These are phyloP conservation scores for Hypsizygus marmoreus DNA, from an alignment of 768 basidiomycete genomes.

Conservation along the genomic window DNA sequence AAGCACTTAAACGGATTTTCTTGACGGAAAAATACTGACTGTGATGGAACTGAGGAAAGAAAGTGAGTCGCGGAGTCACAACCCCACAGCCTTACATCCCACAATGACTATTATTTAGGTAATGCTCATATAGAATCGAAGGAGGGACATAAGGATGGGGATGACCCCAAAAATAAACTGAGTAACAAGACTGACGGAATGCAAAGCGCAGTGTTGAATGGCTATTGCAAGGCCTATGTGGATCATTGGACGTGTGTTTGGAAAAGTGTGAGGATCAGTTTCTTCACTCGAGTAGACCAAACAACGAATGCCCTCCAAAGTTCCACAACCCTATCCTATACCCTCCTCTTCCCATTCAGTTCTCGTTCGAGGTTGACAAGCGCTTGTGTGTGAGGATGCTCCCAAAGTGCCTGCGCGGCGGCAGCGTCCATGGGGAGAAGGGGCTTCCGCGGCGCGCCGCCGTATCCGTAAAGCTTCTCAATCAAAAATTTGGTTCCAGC, in stretches of 20 bases:
- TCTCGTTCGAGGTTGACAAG: constrained; percentile 65
- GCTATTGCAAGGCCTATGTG: not conserved
- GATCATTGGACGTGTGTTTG: constrained; percentile 8
- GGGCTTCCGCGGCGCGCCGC: constrained; percentile 77
- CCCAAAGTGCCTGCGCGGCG: constrained; percentile 65
- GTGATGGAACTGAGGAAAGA: no score
- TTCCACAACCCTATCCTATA: constrained; percentile 15
- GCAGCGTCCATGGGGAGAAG: constrained; percentile 63
- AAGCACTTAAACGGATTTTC: no score
- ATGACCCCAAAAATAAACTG: not conserved
- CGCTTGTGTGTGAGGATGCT: constrained; percentile 70
- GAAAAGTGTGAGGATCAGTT: constrained; percentile 5
- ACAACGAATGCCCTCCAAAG: constrained; percentile 9
- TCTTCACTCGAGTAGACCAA: constrained; percentile 7
- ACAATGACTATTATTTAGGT: no score
- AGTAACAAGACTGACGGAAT: not conserved
- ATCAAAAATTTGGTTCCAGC: constrained; percentile 83
- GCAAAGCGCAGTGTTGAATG: not conserved
- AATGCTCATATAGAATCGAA: no score
- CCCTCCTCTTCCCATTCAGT: constrained; percentile 43
- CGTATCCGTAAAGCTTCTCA: constrained; percentile 77
- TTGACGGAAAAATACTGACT: no score
- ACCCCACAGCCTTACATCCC: no score
- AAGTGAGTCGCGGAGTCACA: no score
- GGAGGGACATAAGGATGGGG: no score